Evolutionary conservation across 352 stramenopile species (phyloP), one percentile per base, ranked within the genome.

Genomic region (Phytopythium cucurbitacearum): DNA sequence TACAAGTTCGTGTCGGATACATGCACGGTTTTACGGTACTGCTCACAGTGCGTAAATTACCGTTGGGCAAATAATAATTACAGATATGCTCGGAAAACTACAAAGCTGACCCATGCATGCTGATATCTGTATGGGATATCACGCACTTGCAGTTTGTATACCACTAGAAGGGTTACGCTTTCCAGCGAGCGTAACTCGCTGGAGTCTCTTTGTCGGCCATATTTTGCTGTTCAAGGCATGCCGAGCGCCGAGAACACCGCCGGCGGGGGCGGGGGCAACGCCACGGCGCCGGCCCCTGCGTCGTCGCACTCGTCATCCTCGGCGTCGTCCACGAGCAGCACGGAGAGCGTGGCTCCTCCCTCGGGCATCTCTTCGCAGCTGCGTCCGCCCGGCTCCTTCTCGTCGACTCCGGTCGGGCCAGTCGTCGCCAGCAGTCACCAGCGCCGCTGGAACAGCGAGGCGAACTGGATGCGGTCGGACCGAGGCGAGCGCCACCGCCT

Each of bases 341-440:
- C n/a, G 16, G 1, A 36, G 1, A 11, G 15, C 9, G 48, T 16
- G 7, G 34, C 48, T 10, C 9, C 48, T 3, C 15, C 36, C 21
- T 28, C 21, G 21, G 21, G 21, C 21, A 2, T 28, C 21, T 28
- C 21, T 28, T 28, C 21, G 21, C 21, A 28, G 21, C 33, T 68
- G 47, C 40, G 61, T 39, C 57, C 65, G 3, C 67, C 64, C 3
- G 60, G 43, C n/a, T 55, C 62, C 39, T 82, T 80, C 51, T 77
- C 62, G 38, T 82, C 73, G 9, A 42, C 67, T 9, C 61, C 60
- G 1, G 75, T 73, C 10, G 69, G 65, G 4, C 55, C 60, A 4
- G 70, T 77, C 4, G 55, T 71, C n/a, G 36, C 53, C 38, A 67
- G 28, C 55, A 64, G 56, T 57, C 65, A 68, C 56, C 45, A 44